Evolutionary conservation across 2,329 filamentous ascomycete species (phyloP).

Genomic region (Monilinia laxa): DNA sequence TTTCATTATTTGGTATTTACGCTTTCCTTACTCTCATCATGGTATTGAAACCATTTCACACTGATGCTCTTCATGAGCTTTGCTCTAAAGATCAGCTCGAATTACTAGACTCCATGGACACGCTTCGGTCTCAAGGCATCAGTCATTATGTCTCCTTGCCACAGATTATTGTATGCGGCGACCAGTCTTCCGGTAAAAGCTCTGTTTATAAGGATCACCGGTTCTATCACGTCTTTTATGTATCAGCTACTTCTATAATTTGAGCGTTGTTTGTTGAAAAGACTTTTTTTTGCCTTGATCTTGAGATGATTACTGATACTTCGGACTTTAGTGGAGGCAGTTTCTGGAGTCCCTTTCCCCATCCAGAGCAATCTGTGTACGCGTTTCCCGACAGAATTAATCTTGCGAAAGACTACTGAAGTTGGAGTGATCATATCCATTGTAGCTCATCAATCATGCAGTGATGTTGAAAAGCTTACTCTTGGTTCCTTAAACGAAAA

Average conservation of each 20-base stretch:
- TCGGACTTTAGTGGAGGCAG: slow-evolving; percentile 36
- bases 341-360: slow-evolving; percentile 45
- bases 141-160: slow-evolving; percentile 36
- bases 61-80: slow-evolving; percentile 27
- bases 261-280: too few species aligned
- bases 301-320: neutral
- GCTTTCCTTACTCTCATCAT: slow-evolving; percentile 8
- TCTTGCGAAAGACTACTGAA: slow-evolving; percentile 32
- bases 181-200: slow-evolving; percentile 44
- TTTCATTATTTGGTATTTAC: neutral
- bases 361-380: slow-evolving; percentile 45
- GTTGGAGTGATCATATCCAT: slow-evolving; percentile 28
- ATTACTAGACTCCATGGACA: slow-evolving; percentile 35
- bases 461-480: slow-evolving; percentile 25
- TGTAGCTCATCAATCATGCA: slow-evolving; percentile 28
- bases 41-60: slow-evolving; percentile 25
- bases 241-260: too few species aligned
- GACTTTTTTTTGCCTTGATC: too few species aligned
- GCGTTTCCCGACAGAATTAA: slow-evolving; percentile 47
- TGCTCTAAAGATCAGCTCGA: slow-evolving; percentile 34
- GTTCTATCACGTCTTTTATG: too few species aligned
- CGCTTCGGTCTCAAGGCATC: slow-evolving; percentile 36
- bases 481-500: slow-evolving; percentile 28
- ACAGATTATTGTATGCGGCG: slow-evolving; percentile 44
- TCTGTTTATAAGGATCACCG: slow-evolving; percentile 27